phyloP scores from a whole-genome alignment of 2,329 filamentous ascomycete species.

The Fusarium equiseti region DNA sequence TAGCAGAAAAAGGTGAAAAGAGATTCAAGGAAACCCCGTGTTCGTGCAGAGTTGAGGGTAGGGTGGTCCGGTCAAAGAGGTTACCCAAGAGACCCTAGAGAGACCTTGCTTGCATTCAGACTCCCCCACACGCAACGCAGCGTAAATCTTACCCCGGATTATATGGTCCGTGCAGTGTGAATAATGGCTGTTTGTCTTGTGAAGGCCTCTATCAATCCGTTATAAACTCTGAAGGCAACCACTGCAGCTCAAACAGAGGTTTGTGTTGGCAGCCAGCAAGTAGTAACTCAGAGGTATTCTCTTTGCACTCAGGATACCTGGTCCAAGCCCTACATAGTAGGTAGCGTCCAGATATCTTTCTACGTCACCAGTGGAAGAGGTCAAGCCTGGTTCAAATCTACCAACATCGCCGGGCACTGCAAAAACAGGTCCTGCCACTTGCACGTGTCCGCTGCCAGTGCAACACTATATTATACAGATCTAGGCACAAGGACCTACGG shows the following conservation, averaged over 20 bases:
- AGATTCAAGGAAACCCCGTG: neutral
- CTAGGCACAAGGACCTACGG: neutral
- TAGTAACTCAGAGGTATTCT: neutral
- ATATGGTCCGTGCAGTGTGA: conserved; percentile 3
- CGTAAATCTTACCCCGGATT: neutral
- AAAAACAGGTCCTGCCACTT: neutral
- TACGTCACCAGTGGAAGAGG: neutral
- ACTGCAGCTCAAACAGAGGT: neutral
- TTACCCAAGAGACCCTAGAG: neutral
- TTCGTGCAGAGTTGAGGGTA: neutral
- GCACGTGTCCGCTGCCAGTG: neutral
- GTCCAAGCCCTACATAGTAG: neutral
- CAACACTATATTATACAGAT: neutral
- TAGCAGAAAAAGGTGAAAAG: neutral
- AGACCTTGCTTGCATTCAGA: neutral
- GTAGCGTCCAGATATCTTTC: neutral
- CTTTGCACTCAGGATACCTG: neutral
- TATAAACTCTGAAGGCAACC: neutral
- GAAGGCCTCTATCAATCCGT: neutral
- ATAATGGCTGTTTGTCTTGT: neutral
- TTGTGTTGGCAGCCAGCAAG: neutral
- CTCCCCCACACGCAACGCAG: neutral
- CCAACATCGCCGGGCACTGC: neutral
- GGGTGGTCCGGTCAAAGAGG: neutral
- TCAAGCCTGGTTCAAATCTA: neutral